Evolutionary conservation across 495 filamentous ascomycete genomes (phyloP), one percentile per base, ranked within the genome.

Genomic region (Talaromyces thailandensis): DNA sequence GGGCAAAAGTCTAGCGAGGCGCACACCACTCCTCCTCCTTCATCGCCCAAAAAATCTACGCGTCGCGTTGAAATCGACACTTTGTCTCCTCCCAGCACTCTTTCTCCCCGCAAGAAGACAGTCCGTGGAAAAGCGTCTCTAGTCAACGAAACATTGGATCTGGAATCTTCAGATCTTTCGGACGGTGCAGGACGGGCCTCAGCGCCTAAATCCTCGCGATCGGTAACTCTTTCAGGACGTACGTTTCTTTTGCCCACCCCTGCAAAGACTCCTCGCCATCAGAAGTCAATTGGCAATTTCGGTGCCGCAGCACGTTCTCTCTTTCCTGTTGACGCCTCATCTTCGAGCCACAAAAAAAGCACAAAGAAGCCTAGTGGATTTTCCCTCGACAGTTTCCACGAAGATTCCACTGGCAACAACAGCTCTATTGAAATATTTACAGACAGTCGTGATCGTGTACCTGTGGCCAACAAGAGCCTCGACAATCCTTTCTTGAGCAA

Each of bases 371-470:
- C 83, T 61, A 79, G 75, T n/a, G 83, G 83, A 18, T 84, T 86
- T 51, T 83, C 85, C 0, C 70, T 96, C n/a, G 86, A 88, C 57
- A 87, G 87, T 71, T 86, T 88, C 68, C 77, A 72, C 31, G 85
- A 83, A 23, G 82, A 87, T 23, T 67, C 75, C 56, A 67, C 70
- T 11, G 76, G 75, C 1, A 70, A 64, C 25, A 65, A 70, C n/a
- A 74, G 79, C 45, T 70, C 82, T 11, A 91, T 98, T 64, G 74
- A 84, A 66, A 96, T 98, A 60, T 96, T 85, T 70, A 97, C 92
- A 9, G 94, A 98, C 68, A 88, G 90, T 3, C 88, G 89, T 69
- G 93, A 95, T 68, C 87, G 90, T 50, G 76, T 96, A 35, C 94
- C 94, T 28, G 84, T 86, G 69, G 62, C 84, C 4, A 90, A 90